phyloP scores from a whole-genome alignment of 78 protist genomes.

The Dictyostelium brefeldianum region DNA sequence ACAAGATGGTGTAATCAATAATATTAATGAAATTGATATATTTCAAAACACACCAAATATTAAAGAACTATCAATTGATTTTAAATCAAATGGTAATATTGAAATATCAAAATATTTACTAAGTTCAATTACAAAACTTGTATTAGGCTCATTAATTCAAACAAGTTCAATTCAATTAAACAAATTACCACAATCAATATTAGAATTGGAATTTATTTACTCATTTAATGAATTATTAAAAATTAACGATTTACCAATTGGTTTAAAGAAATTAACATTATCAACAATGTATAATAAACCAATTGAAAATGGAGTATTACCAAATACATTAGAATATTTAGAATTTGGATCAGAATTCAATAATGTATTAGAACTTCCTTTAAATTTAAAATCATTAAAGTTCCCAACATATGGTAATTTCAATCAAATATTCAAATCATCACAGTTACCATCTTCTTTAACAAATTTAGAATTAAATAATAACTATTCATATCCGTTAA shows the following conservation, averaged over 20 bases:
- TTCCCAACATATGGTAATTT: not conserved
- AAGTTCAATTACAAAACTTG: too few species aligned
- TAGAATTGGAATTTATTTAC: too few species aligned
- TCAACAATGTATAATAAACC: too few species aligned
- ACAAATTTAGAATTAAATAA: not conserved
- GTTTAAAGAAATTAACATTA: too few species aligned
- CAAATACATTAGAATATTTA: not conserved
- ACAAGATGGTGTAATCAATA: not conserved
- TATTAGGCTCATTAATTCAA: too few species aligned
- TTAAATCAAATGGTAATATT: not conserved
- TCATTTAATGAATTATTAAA: too few species aligned
- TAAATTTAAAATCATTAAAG: not conserved
- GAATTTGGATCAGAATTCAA: not conserved
- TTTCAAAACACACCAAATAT: not conserved
- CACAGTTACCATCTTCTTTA: not conserved
- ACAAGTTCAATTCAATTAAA: too few species aligned
- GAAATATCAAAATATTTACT: too few species aligned
- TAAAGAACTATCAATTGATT: slow-evolving; percentile 1
- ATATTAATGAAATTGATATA: not conserved
- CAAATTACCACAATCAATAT: too few species aligned
- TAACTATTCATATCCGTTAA: not conserved
- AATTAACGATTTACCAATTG: too few species aligned
- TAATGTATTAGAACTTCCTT: not conserved
- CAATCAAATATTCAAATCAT: not conserved
- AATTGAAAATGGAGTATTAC: not conserved